These are phyloP conservation scores for Rostrohypoxylon terebratum DNA, from an alignment of 495 filamentous ascomycete species.

Conservation along the genomic window DNA sequence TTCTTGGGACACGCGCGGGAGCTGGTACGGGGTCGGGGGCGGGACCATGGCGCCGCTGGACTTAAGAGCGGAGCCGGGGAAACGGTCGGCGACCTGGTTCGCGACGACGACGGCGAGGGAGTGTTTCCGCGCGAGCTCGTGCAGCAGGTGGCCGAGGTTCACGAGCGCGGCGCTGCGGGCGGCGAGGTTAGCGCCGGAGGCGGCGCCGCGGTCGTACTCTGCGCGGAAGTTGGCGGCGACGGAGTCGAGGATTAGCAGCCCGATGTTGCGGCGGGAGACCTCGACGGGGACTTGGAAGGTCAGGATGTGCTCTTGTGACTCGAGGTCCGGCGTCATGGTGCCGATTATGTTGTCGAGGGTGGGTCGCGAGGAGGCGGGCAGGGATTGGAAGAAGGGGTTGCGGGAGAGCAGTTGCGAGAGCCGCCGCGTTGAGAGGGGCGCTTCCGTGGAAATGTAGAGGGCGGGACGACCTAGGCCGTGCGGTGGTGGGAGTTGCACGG, in stretches of 20 bases:
- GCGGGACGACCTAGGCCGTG: constrained; percentile 74
- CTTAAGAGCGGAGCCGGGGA: constrained; percentile 56
- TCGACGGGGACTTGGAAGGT: constrained; percentile 89
- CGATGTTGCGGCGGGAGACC: constrained; percentile 77
- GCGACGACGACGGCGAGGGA: constrained; percentile 87
- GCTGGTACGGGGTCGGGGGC: constrained; percentile 7
- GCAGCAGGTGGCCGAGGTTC: constrained; percentile 78
- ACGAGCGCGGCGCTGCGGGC: constrained; percentile 75
- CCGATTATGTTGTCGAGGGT: constrained; percentile 78
- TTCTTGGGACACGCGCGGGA: constrained; percentile 49
- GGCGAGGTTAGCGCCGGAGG: constrained; percentile 63
- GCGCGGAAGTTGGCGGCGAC: constrained; percentile 95
- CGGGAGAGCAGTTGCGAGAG: constrained; percentile 79
- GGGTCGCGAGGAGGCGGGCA: constrained; percentile 63
- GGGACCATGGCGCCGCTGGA: constrained; percentile 9
- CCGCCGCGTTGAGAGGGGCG: constrained; percentile 81
- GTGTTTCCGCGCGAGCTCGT: constrained; percentile 76
- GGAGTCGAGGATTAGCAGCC: constrained; percentile 87
- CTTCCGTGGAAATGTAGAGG: constrained; percentile 96
- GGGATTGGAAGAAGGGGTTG: constrained; percentile 69
- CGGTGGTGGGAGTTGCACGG: constrained; percentile 80
- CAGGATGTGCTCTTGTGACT: constrained; percentile 94
- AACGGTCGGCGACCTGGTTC: constrained; percentile 96
- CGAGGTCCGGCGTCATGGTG: constrained; percentile 89
- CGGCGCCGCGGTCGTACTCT: constrained; percentile 72